Evolutionary conservation across 768 basidiomycete species (phyloP).

Genomic region (Podaxis rugospora): DNA sequence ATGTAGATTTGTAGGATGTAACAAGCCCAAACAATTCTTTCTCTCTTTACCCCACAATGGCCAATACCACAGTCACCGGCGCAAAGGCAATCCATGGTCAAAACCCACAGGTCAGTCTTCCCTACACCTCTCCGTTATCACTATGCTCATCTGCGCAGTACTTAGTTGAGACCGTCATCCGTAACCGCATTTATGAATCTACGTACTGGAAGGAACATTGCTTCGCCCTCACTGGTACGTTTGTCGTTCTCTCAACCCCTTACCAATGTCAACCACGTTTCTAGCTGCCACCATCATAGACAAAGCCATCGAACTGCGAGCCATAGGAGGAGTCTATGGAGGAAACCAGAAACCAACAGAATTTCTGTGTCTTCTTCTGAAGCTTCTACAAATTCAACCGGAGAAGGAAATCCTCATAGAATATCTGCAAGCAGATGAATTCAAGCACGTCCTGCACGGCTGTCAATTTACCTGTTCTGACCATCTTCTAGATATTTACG

Average conservation of each 20-base stretch:
- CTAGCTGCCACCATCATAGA: conserved; percentile 92
- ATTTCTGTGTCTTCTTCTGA: conserved; percentile 88
- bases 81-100: conserved; percentile 92
- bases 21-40: conserved; percentile 8
- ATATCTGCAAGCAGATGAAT: conserved; percentile 94
- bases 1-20: neutral
- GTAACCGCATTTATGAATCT: conserved; percentile 94
- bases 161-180: conserved; percentile 94
- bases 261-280: neutral
- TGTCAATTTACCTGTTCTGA: neutral
- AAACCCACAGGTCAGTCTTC: conserved; percentile 78
- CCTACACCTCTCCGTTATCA: neutral
- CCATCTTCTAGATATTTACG: conserved; percentile 73
- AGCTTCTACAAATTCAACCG: conserved; percentile 94
- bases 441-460: conserved; percentile 73
- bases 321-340: conserved; percentile 91
- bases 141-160: conserved; percentile 46
- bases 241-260: neutral
- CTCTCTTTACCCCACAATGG: conserved; percentile 46
- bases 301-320: conserved; percentile 77
- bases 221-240: conserved; percentile 87
- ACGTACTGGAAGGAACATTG: conserved; percentile 98
- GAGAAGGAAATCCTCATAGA: conserved; percentile 97
- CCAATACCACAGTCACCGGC: conserved; percentile 87
- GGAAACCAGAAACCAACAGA: conserved; percentile 88